These are phyloP conservation scores for Monilinia aucupariae DNA, from an alignment of 2,329 filamentous ascomycete genomes.

Conservation along the genomic window DNA sequence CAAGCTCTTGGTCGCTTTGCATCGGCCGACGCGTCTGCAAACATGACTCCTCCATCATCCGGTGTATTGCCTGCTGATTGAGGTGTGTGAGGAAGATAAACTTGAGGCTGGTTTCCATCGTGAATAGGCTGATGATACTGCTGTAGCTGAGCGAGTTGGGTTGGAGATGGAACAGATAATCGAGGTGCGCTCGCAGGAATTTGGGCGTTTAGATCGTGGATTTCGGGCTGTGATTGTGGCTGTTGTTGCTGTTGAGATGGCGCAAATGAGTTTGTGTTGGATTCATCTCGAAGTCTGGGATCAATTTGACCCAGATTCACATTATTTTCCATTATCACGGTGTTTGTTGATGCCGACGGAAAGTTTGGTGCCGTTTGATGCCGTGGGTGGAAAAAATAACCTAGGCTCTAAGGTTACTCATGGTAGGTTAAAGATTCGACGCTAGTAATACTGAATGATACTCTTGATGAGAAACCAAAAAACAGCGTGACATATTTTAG, in stretches of 20 bases:
- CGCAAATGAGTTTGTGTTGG: conserved; percentile 13
- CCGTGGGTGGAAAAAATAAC: neutral
- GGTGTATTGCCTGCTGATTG: conserved; percentile 22
- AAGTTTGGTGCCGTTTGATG: neutral
- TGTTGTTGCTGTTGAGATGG: conserved; percentile 16
- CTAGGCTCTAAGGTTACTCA: neutral
- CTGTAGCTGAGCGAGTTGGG: conserved; percentile 15
- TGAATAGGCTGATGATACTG: conserved; percentile 17
- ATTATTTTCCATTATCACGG: conserved; percentile 13
- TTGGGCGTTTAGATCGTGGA: conserved; percentile 10
- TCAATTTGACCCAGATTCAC: conserved; percentile 17
- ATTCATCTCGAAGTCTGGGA: conserved; percentile 20
- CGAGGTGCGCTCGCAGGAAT: conserved; percentile 8
- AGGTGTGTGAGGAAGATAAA: conserved; percentile 28
- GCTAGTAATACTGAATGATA: neutral
- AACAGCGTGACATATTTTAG: neutral
- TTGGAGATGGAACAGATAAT: conserved; percentile 12
- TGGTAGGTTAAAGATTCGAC: neutral
- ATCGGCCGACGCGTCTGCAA: conserved; percentile 27
- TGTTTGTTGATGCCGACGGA: conserved; percentile 2
- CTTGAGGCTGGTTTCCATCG: conserved; percentile 16
- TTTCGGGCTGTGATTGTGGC: conserved; percentile 6
- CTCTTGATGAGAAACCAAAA: too few species aligned
- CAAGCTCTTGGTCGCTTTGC: conserved; percentile 38
- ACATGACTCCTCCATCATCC: conserved; percentile 23